A percentile compares a stretch with the other conserved stretches of the same genome.
These are phyloP conservation scores for Acarospora socialis DNA, from an alignment of 2,329 filamentous ascomycete species.

Conservation along the genomic window DNA sequence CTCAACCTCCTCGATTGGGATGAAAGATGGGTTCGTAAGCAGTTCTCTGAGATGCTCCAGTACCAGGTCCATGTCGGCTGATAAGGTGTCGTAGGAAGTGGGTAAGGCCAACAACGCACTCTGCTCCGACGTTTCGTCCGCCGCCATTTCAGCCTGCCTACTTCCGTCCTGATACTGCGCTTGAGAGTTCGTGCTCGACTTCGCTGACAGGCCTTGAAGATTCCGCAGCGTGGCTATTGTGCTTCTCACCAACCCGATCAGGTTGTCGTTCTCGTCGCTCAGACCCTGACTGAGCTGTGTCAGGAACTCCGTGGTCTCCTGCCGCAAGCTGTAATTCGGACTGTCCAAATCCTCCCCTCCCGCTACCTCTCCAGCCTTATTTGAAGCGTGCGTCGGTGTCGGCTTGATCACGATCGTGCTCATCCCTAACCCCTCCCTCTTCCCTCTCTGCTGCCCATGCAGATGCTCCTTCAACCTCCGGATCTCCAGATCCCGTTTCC, in stretches of 20 bases:
- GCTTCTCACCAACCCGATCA: slow-evolving; percentile 57
- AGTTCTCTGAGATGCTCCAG: slow-evolving; percentile 70
- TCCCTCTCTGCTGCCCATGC: slow-evolving; percentile 39
- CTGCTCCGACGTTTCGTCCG: slow-evolving; percentile 15
- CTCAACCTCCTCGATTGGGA: slow-evolving; percentile 86
- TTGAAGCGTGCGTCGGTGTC: slow-evolving; percentile 21
- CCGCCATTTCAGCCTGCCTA: slow-evolving; percentile 2
- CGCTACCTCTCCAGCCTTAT: slow-evolving; percentile 17
- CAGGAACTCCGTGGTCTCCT: slow-evolving; percentile 83
- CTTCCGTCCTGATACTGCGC: slow-evolving; percentile 15
- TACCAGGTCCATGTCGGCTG: slow-evolving; percentile 58
- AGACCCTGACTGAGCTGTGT: slow-evolving; percentile 69
- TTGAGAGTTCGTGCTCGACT: slow-evolving; percentile 10
- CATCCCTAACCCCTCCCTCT: slow-evolving; percentile 36
- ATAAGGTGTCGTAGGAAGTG: slow-evolving; percentile 54
- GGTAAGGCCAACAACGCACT: slow-evolving; percentile 30
- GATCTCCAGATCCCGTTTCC: slow-evolving; percentile 79
- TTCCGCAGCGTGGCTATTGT: slow-evolving; percentile 56
- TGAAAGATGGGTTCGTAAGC: slow-evolving; percentile 90
- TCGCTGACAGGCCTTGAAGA: slow-evolving; percentile 38
- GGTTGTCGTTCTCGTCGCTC: slow-evolving; percentile 80
- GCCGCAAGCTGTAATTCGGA: slow-evolving; percentile 54
- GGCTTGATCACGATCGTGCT: slow-evolving; percentile 35
- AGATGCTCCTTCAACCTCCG: slow-evolving; percentile 80
- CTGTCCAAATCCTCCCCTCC: slow-evolving; percentile 34